Percentiles rank a stretch among this genome's conserved stretches.
Evolutionary conservation across 2,329 filamentous ascomycete species (phyloP).

Genomic region (Clonostachys rhizophaga): DNA sequence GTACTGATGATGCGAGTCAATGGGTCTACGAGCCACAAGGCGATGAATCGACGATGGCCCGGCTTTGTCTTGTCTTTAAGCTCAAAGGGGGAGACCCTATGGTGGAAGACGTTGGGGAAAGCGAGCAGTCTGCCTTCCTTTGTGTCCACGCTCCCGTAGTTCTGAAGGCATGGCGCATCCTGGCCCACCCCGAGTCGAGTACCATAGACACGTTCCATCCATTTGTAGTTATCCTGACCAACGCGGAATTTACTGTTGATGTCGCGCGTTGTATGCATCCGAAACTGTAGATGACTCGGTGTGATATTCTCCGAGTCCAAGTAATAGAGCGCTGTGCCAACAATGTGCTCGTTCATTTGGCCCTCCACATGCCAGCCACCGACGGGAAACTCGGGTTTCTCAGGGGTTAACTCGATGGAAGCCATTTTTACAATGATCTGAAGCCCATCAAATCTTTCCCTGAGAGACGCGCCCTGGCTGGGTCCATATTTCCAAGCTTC

Average conservation of each 20-base stretch:
- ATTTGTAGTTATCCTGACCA: conserved; percentile 3
- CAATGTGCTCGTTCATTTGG: conserved; percentile 24
- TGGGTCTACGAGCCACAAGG: conserved; percentile 50
- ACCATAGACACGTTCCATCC: conserved; percentile 2
- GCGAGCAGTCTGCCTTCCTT: conserved; percentile 2
- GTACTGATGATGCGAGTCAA: conserved; percentile 24
- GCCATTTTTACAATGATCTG: conserved; percentile 63
- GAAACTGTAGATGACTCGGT: conserved; percentile 15
- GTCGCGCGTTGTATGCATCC: conserved; percentile 1
- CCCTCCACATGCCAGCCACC: conserved; percentile 41
- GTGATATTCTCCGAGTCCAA: conserved; percentile 21
- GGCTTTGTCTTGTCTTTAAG: conserved; percentile 39
- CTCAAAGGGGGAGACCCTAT: conserved; percentile 37
- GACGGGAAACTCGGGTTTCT: conserved; percentile 39
- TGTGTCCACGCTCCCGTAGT: conserved; percentile 3
- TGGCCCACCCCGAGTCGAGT: background rate
- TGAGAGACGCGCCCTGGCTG: conserved; percentile 5
- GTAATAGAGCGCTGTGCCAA: conserved; percentile 9
- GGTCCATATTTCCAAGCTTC: conserved; percentile 27
- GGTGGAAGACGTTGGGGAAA: conserved; percentile 22
- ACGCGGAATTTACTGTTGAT: background rate
- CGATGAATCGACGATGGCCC: conserved; percentile 46
- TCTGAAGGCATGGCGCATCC: background rate
- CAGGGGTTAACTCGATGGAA: conserved; percentile 50
- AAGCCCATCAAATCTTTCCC: conserved; percentile 18